Percentiles rank a stretch among this genome's conserved stretches.
Conservation (phyloP, 169 alveolate genomes). For the Ichthyophthirius multifiliis region DNA sequence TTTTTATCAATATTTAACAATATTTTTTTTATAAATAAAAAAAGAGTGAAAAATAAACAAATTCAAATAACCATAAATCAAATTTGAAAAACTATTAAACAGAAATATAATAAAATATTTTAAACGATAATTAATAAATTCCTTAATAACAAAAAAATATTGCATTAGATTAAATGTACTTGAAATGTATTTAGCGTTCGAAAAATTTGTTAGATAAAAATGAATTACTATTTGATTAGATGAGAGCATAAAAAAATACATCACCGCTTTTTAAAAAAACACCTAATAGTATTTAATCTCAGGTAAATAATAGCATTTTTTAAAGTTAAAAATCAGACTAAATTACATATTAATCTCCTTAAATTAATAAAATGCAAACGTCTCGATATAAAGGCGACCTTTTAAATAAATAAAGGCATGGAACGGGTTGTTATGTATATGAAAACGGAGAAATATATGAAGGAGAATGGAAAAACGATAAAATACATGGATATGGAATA, state of each 20-base stretch:
- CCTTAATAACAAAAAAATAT: neutral
- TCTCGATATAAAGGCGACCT: constrained; percentile 13
- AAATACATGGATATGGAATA: constrained; percentile 10
- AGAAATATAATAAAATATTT: neutral
- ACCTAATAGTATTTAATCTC: too few species aligned
- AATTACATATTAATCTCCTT: too few species aligned
- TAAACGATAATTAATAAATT: neutral
- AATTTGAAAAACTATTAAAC: neutral
- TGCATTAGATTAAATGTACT: constrained; percentile 1
- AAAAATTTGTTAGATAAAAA: neutral
- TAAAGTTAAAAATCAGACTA: too few species aligned
- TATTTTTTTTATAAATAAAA: too few species aligned
- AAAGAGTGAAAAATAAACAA: too few species aligned
- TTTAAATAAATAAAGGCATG: neutral
- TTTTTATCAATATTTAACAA: too few species aligned
- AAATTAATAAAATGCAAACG: neutral
- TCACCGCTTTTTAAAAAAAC: too few species aligned
- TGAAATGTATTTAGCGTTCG: neutral
- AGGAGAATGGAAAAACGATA: constrained; percentile 18
- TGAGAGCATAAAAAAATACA: too few species aligned
- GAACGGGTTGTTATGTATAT: constrained; percentile 9
- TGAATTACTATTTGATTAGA: too few species aligned
- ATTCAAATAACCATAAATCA: neutral
- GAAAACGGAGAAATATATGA: constrained; percentile 3
- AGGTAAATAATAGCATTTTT: too few species aligned